Evolutionary conservation across 306 rosid genomes (phyloP), one percentile per base, ranked within the genome.

Genomic region (Sesbania bispinosa): DNA sequence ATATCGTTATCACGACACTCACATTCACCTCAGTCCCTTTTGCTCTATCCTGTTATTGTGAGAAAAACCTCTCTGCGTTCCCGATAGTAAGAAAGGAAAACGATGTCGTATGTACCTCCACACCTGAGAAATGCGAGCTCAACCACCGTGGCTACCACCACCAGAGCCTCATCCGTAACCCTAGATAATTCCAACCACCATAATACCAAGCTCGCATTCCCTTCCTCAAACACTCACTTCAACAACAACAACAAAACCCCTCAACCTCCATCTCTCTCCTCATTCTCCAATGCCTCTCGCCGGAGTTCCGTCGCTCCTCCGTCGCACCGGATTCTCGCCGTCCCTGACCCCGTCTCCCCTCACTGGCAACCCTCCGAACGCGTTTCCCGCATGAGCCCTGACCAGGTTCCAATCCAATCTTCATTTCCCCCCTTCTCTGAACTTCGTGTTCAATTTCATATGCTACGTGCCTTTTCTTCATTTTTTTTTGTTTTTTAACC

Each of bases 41-140:
- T 18, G 5, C 36, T 55, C n/a, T 19, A 2, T 30, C 23, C 65
- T 65, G n/a, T 33, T n/a, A n/a, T 5, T 1, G 23, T 46, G 71
- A 11, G 3, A 24, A 60, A 4, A 42, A 11, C 43, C 54, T 47
- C n/a, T 23, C 21, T 39, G 2, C 20, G 30, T 7, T 5, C 7
- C 2, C 4, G 6, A 8, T 8, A 50, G 4, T 38, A 21, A 67
- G 9, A 46, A 60, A 57, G 38, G 1, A 46, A 77, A 83, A 85
- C 92, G 84, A 90, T 90, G 97, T 88, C 97, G 84, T 90, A 90
- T 47, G 92, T 88, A 18, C 97, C 97, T 66, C 97, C 97, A 4
- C 97, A 85, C 83, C 85, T 86, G 32, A 83, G 97, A 50, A 81
- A 77, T 83, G 78, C 86, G 0, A 61, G 48, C 79, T 73, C 92